Conservation (phyloP, 2,329 filamentous ascomycete genomes). For the Chaetomium globosum region DNA sequence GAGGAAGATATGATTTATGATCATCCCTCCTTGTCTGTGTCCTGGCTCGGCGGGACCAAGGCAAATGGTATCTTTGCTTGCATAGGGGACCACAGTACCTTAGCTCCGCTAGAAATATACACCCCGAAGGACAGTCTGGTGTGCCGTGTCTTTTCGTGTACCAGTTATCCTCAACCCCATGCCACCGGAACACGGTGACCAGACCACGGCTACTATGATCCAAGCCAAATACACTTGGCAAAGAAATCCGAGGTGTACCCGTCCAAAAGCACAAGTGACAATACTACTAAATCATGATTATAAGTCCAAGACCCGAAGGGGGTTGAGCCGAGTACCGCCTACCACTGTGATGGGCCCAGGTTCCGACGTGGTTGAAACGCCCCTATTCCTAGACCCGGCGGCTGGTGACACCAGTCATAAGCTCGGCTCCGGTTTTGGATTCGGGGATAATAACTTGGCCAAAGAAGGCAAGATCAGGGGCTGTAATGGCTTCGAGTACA, state of each 20-base stretch:
- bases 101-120: neutral
- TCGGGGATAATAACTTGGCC: neutral
- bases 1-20: neutral
- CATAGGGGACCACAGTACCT: constrained; percentile 4
- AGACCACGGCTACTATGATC: no score
- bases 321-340: constrained; percentile 9
- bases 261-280: neutral
- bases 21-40: neutral
- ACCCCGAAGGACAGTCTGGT: neutral
- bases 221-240: neutral
- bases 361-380: constrained; percentile 14
- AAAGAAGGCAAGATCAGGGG: neutral
- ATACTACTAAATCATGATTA: neutral
- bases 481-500: neutral
- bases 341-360: constrained; percentile 10
- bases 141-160: neutral
- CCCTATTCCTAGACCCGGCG: neutral
- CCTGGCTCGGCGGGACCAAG: neutral
- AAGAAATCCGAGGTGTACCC: no score
- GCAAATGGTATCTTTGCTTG: neutral
- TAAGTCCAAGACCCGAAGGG: neutral
- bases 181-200: neutral
- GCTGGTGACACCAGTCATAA: constrained; percentile 1
- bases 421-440: neutral
- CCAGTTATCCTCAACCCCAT: neutral